Percentiles rank a stretch among this genome's conserved stretches.
Conservation (phyloP, 352 stramenopile genomes). For the Phytopythium delawarense region DNA sequence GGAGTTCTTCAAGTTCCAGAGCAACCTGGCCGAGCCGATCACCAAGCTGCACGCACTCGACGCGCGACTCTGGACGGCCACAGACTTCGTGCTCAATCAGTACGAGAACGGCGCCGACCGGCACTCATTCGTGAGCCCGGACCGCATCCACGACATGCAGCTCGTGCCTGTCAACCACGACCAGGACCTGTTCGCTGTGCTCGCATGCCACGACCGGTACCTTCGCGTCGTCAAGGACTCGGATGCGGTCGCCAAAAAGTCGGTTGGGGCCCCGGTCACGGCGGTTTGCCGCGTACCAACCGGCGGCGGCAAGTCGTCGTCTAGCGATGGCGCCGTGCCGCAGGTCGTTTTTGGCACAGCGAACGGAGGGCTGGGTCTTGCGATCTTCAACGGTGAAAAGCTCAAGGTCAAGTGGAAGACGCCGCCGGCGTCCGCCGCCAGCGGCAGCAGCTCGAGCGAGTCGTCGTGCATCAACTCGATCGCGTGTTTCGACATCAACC, state of each 20-base stretch:
- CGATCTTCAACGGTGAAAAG: slow-evolving; percentile 71
- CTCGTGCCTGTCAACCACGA: slow-evolving; percentile 52
- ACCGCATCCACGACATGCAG: slow-evolving; percentile 79
- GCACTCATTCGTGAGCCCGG: slow-evolving; percentile 69
- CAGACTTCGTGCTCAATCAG: slow-evolving; percentile 77
- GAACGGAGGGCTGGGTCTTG: slow-evolving; percentile 44
- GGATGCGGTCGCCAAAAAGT: slow-evolving; percentile 57
- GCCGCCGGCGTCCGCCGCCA: slow-evolving; percentile 20
- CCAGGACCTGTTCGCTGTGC: slow-evolving; percentile 54
- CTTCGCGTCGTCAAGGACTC: slow-evolving; percentile 61
- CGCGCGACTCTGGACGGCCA: slow-evolving; percentile 68
- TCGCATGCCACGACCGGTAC: slow-evolving; percentile 75
- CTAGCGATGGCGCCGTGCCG: slow-evolving; percentile 11
- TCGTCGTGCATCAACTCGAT: slow-evolving; percentile 68
- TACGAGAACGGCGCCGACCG: slow-evolving; percentile 82
- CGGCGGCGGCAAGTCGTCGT: slow-evolving; percentile 6
- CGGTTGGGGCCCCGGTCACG: slow-evolving; percentile 43
- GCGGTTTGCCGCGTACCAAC: slow-evolving; percentile 34
- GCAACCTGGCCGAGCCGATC: slow-evolving; percentile 79
- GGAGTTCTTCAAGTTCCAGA: slow-evolving; percentile 86
- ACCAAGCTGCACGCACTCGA: slow-evolving; percentile 66
- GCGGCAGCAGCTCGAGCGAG: slow-evolving; percentile 14
- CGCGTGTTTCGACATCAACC: slow-evolving; percentile 73
- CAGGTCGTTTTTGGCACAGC: slow-evolving; percentile 74
- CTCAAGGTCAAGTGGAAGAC: slow-evolving; percentile 73